A percentile compares a stretch with the other conserved stretches of the same genome.
phyloP scores from a whole-genome alignment of 225 moss, liverwort and hornwort genomes.

The Marchantia paleacea region DNA sequence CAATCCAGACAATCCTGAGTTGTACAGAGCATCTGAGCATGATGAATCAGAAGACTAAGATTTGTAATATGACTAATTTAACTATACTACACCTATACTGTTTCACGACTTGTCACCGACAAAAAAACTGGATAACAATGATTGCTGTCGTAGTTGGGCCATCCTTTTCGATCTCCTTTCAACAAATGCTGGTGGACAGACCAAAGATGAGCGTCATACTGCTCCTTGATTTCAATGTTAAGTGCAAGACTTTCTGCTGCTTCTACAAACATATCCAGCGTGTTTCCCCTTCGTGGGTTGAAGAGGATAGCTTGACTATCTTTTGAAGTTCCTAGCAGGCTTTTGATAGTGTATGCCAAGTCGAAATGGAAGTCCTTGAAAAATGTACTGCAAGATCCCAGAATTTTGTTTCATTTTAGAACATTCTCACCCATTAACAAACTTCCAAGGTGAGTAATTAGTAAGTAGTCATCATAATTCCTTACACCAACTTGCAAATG shows the following conservation, averaged over 20 bases:
- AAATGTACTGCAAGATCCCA: slow-evolving; percentile 59
- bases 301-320: slow-evolving; percentile 67
- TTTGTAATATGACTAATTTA: background rate
- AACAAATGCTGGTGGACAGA: slow-evolving; percentile 57
- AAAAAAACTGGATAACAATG: slow-evolving; percentile 75
- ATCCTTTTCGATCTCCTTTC: slow-evolving; percentile 40
- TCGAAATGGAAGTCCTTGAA: slow-evolving; percentile 77
- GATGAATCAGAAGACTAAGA: background rate
- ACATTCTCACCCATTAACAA: too few species aligned
- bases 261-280: slow-evolving; percentile 60
- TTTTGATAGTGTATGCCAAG: slow-evolving; percentile 69
- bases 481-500: background rate
- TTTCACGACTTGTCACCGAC: slow-evolving; percentile 30
- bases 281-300: slow-evolving; percentile 71
- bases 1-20: background rate
- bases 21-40: background rate
- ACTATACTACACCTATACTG: slow-evolving; percentile 1
- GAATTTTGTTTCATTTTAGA: background rate
- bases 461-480: background rate
- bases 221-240: slow-evolving; percentile 53
- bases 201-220: slow-evolving; percentile 70
- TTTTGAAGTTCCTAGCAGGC: slow-evolving; percentile 50
- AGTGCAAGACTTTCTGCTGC: slow-evolving; percentile 50
- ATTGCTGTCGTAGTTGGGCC: slow-evolving; percentile 83
- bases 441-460: background rate